Evolutionary conservation across 352 stramenopile species (phyloP).

Genomic region (Saprolegnia parasitica): DNA sequence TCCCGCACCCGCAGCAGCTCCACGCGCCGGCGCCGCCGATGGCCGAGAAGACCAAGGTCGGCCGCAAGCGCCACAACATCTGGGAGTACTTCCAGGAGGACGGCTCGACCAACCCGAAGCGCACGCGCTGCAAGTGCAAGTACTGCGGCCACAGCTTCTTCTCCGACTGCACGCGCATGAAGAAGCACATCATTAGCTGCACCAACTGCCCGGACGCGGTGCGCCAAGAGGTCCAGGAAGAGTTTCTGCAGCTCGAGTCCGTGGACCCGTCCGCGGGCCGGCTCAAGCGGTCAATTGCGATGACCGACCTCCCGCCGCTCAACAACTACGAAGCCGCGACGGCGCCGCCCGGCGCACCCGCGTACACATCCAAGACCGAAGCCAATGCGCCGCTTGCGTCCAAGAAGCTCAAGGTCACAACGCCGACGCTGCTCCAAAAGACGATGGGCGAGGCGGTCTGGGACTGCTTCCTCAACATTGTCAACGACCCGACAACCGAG

Average conservation of each 20-base stretch:
- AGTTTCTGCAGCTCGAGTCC: background rate
- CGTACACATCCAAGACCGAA: background rate
- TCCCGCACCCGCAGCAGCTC: background rate
- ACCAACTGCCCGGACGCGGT: slow-evolving; percentile 10
- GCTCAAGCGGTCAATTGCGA: slow-evolving; percentile 4
- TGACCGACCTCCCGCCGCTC: background rate
- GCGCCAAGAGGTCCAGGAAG: background rate
- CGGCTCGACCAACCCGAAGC: slow-evolving; percentile 14
- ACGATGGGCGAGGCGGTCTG: slow-evolving; percentile 23
- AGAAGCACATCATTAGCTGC: slow-evolving; percentile 18
- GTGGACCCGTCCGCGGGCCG: background rate
- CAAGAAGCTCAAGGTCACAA: slow-evolving; percentile 11
- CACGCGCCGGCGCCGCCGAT: too few species aligned
- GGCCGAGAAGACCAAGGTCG: slow-evolving; percentile 17
- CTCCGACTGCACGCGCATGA: slow-evolving; percentile 9
- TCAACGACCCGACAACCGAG: slow-evolving; percentile 25
- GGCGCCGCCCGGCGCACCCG: background rate
- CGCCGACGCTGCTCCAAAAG: slow-evolving; percentile 13
- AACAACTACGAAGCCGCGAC: background rate
- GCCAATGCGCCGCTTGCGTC: background rate
- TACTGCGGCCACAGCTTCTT: slow-evolving; percentile 20
- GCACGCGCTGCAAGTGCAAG: slow-evolving; percentile 10
- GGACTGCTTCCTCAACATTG: slow-evolving; percentile 26
- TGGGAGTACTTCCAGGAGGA: slow-evolving; percentile 18
- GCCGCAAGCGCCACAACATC: slow-evolving; percentile 18